Evolutionary conservation across 306 rosid species (phyloP), one percentile per base, ranked within the genome.

Genomic region (Prunus kanzakura): DNA sequence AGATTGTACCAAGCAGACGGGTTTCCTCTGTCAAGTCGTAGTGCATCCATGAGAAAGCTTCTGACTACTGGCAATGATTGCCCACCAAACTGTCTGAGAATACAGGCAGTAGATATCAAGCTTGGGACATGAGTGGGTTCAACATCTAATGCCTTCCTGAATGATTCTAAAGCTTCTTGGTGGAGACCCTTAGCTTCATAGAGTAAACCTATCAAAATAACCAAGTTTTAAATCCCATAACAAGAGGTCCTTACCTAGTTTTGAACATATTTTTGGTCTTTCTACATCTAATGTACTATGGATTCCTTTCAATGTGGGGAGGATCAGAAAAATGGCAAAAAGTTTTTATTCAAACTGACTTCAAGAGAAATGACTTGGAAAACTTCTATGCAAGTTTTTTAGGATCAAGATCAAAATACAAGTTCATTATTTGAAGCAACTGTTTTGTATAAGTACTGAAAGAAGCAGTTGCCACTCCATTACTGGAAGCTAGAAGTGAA

Each of bases 1-100:
- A 94, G 94, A 91, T 91, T 91, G 89, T 91, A 87, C 98, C 97
- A 91, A 10, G 96, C 93, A 41, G 88, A 87, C 18, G 94, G 75
- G 54, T 90, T 94, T 69, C 88, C 80, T 84, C 86, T 83, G 84
- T 94, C 98, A 11, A 91, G 84, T 79, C 90, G 80, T 20, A 94
- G 82, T 20, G 98, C 96, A 60, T 94, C 97, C 65, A 67, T 87
- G 64, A 94, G 91, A 86, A 94, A 89, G 88, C 95, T 90, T 84
- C 91, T 87, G 23, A 84, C 91, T 27, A 91, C 88, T 7, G 93
- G 84, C 69, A 78, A 80, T 46, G 96, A 87, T 70, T 90, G 91
- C 10, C 97, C 84, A 15, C 97, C 96, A 9, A 87, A 88, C 55
- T 82, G 85, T 82, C 88, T 82, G 29, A 94, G 90, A 19, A 85